Evolutionary conservation across 495 filamentous ascomycete genomes (phyloP).

Genomic region (Durotheca rogersii): DNA sequence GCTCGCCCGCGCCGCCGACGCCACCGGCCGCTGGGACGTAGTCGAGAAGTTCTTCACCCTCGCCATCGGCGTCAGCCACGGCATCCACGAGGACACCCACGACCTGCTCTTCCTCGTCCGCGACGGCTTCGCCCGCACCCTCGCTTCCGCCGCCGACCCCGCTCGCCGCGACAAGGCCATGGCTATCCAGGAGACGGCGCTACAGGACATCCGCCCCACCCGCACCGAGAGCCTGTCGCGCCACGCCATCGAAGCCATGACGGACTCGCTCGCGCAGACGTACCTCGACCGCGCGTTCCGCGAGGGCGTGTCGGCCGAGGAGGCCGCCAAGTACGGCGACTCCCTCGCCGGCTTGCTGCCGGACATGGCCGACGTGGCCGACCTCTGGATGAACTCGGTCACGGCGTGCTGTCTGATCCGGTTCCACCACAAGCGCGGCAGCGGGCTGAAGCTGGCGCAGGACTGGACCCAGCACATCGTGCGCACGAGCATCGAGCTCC

Average conservation of each 20-base stretch:
- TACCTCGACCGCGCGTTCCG: conserved; percentile 30
- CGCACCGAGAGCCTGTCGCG: conserved; percentile 25
- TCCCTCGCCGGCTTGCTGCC: conserved; percentile 20
- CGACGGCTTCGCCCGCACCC: conserved; percentile 34
- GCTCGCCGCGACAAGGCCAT: conserved; percentile 24
- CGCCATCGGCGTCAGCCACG: conserved; percentile 34
- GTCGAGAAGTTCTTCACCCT: conserved; percentile 37
- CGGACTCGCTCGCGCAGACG: conserved; percentile 16
- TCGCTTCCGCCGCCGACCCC: conserved; percentile 9
- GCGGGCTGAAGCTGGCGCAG: conserved; percentile 28
- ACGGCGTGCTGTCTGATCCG: conserved; percentile 28
- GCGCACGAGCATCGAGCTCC: conserved; percentile 41
- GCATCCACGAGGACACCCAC: conserved; percentile 28
- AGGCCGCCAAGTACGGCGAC: conserved; percentile 22
- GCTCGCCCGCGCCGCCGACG: conserved; percentile 27
- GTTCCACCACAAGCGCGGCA: conserved; percentile 34
- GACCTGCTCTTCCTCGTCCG: conserved; percentile 37
- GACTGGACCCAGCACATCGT: conserved; percentile 34
- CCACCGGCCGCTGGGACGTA: conserved; percentile 29
- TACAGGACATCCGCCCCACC: conserved; percentile 19
- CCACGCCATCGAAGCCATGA: conserved; percentile 19
- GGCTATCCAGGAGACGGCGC: conserved; percentile 24
- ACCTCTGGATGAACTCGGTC: conserved; percentile 13
- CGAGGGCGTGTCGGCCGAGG: conserved; percentile 14
- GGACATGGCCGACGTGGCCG: conserved; percentile 10